A percentile compares a stretch with the other conserved stretches of the same genome.
Conservation (phyloP, 1,284 basidiomycete genomes). For the Tilletia setariae region DNA sequence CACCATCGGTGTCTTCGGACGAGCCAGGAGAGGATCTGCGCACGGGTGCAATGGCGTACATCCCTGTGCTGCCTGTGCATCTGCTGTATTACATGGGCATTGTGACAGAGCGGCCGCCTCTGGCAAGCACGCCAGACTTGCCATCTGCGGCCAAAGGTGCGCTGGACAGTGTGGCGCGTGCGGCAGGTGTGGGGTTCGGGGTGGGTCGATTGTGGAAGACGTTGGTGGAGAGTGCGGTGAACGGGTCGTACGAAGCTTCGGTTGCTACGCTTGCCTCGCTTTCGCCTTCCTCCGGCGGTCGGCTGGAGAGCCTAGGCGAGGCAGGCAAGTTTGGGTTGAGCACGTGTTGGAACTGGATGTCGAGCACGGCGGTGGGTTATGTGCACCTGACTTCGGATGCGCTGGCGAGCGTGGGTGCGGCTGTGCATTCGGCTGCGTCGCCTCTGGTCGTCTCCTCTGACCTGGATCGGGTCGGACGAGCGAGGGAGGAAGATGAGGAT, state of each 20-base stretch:
- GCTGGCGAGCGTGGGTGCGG: neutral
- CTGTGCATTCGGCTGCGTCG: neutral
- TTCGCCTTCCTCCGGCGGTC: neutral
- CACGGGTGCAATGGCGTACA: constrained; percentile 11
- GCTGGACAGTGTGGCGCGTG: constrained; percentile 11
- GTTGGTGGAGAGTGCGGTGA: constrained; percentile 2
- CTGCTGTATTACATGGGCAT: constrained; percentile 14
- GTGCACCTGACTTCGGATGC: neutral
- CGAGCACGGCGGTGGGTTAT: neutral
- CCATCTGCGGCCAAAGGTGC: constrained; percentile 9
- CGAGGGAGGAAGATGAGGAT: neutral
- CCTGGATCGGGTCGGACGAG: neutral
- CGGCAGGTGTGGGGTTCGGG: constrained; percentile 7
- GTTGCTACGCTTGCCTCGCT: neutral
- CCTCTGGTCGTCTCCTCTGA: neutral
- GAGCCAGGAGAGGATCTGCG: neutral
- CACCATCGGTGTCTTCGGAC: too few species aligned
- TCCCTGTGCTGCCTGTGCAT: constrained; percentile 9
- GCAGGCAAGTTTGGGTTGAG: neutral
- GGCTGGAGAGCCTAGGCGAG: neutral
- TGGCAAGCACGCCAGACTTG: neutral
- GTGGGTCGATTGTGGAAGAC: constrained; percentile 12
- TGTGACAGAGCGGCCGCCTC: neutral
- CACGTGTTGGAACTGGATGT: neutral
- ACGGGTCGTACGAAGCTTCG: neutral